These are phyloP conservation scores for Jamesozyma spencerorum DNA, from an alignment of 805 yeast genomes.

Conservation along the genomic window DNA sequence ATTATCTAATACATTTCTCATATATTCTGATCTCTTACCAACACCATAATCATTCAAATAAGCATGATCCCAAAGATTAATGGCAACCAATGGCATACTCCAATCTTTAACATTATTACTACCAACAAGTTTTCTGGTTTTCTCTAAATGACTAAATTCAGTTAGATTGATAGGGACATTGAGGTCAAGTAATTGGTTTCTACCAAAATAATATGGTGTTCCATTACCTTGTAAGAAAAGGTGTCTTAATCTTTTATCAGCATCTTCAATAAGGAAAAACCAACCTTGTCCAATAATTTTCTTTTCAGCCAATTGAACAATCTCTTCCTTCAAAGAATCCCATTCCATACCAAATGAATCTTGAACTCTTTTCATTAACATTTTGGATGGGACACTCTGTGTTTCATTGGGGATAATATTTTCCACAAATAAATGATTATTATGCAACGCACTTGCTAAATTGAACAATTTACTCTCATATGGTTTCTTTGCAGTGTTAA, in stretches of 20 bases:
- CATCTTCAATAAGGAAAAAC: constrained; percentile 60
- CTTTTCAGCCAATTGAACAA: constrained; percentile 43
- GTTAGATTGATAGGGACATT: constrained; percentile 58
- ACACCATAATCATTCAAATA: constrained; percentile 79
- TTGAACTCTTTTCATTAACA: constrained; percentile 30
- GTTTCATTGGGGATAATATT: constrained; percentile 31
- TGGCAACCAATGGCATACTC: constrained; percentile 54
- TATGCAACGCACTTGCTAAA: constrained; percentile 83
- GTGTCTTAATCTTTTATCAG: constrained; percentile 48
- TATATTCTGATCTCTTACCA: constrained; percentile 57
- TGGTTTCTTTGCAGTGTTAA: constrained; percentile 57
- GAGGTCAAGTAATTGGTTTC: constrained; percentile 65
- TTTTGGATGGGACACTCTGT: constrained; percentile 30
- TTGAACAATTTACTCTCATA: constrained; percentile 65
- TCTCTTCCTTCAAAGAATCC: constrained; percentile 42
- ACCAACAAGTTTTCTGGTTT: constrained; percentile 33
- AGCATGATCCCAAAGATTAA: constrained; percentile 87
- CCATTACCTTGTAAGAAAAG: constrained; percentile 62
- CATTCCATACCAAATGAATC: constrained; percentile 29
- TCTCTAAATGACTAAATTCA: constrained; percentile 39
- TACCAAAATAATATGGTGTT: constrained; percentile 61
- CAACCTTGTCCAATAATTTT: constrained; percentile 54
- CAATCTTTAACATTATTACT: constrained; percentile 41
- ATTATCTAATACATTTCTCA: constrained; percentile 66
- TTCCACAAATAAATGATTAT: constrained; percentile 81